phyloP scores from a whole-genome alignment of 495 filamentous ascomycete genomes.

The Xylaria bambusicola region DNA sequence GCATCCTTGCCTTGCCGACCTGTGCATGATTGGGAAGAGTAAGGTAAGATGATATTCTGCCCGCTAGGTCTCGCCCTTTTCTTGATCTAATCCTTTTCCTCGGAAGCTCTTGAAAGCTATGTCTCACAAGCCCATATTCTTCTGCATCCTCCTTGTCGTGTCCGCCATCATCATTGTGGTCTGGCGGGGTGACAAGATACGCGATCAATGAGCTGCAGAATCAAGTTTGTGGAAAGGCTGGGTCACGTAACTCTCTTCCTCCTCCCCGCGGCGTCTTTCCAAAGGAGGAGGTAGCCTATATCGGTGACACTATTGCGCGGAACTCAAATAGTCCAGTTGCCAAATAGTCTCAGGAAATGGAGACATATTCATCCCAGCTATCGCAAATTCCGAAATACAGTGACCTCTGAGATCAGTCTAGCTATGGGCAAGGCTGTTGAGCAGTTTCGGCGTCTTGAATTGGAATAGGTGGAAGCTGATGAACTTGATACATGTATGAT shows the following conservation, averaged over 20 bases:
- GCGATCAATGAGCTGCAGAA: conserved; percentile 27
- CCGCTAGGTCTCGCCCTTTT: no score
- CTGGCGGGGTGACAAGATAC: conserved; percentile 21
- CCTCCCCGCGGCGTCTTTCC: conserved; percentile 13
- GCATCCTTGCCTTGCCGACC: no score
- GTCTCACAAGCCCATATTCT: no score
- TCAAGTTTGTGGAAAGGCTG: conserved; percentile 1
- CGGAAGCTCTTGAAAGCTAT: no score
- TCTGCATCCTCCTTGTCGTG: no score
- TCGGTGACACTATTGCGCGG: conserved; percentile 21
- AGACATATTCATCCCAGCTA: conserved; percentile 27
- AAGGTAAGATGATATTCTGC: no score
- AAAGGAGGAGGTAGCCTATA: conserved; percentile 28
- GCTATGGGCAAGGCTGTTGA: conserved; percentile 26
- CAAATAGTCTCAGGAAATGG: conserved; percentile 16
- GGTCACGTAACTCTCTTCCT: not conserved
- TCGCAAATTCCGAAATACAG: conserved; percentile 21
- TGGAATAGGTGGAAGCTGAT: conserved; percentile 21
- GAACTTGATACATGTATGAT: conserved; percentile 37
- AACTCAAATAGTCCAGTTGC: conserved; percentile 18
- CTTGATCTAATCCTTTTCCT: no score
- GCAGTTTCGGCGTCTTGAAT: conserved; percentile 24
- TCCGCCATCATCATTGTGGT: no score
- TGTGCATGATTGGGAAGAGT: no score
- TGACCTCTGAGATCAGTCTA: conserved; percentile 23